Evolutionary conservation across 148 eudicot genomes (phyloP).

Genomic region (Rhododendron kiyosumense): DNA sequence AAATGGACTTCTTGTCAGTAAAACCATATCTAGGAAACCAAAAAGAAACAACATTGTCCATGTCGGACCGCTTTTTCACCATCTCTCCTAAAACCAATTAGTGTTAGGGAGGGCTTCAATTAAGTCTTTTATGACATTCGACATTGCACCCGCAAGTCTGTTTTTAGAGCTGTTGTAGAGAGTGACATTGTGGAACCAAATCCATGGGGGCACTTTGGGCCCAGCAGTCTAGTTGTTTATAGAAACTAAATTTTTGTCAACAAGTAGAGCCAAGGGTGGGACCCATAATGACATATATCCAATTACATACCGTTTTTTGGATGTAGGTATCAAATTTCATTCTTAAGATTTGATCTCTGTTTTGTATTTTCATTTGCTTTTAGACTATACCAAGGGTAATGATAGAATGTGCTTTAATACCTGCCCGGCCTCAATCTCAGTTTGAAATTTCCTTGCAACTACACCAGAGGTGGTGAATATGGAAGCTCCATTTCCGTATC

Average conservation of each 20-base stretch:
- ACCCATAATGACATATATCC: not conserved
- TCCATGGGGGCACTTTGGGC: no score
- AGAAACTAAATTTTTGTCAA: not conserved
- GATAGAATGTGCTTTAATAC: constrained; percentile 27
- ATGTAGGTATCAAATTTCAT: not conserved
- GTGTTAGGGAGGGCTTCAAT: no score
- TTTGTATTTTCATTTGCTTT: not conserved
- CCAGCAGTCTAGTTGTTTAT: not conserved
- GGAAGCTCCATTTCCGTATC: constrained; percentile 94
- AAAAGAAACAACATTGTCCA: not conserved
- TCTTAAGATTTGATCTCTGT: not conserved
- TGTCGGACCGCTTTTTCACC: no score
- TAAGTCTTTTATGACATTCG: no score
- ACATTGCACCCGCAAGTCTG: no score
- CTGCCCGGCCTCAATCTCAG: constrained; percentile 97
- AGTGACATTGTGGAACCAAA: no score
- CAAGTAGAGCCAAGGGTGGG: not conserved
- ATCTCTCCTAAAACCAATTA: no score
- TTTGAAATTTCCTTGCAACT: constrained; percentile 93
- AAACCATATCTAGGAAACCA: not conserved
- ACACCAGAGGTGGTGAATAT: constrained; percentile 92
- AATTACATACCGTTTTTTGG: not conserved
- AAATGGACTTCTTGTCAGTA: not conserved
- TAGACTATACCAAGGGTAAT: not conserved
- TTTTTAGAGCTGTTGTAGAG: no score